Base-by-base conservation (phyloP, 1,139 yeast genomes). In the Candida smagusa region DNA sequence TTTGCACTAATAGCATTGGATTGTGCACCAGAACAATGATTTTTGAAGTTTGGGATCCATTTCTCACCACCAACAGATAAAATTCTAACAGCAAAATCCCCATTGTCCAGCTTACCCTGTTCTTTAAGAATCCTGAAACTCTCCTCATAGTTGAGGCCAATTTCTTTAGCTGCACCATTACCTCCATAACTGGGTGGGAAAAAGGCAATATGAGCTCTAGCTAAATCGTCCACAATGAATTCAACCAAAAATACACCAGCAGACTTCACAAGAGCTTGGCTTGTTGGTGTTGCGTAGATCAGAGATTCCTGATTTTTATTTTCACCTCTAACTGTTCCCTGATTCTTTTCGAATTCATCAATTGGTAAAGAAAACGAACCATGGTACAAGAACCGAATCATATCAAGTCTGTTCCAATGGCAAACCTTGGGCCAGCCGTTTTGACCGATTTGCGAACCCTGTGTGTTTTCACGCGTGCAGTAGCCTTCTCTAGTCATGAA, bases 341-440 rank as follows among this genome's bases (percentile, higher is more conserved):
- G 51, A 1, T 52, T 43, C 42, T 71, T 70, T 1, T 54, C 56
- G 47, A 68, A 68, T 6, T 52, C 62, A 54, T 92, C 97, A 8
- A 68, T 57, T 0, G 95, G 94, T 22, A 85, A 57, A 2, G 82
- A 61, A 58, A 90, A 90, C 0, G 87, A 77, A 5, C 85, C 95
- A 58, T 92, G 97, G 54, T 77, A 78, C 33, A 88, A 63, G 56
- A 84, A 92, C 50, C 96, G 70, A 36, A 87, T 53, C 33, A 85
- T 59, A 57, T 92, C 98, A 40, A 87, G 63, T 43, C 86, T 73
- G 57, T 90, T 83, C 97, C 97, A 92, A 25, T 80, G 81, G 53
- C 96, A 90, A 4, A 49, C 50, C 33, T 50, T 49, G 2, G 53
- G 50, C 72, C 74, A 70, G 28, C 89, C 94, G 40, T 72, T 68